These are phyloP conservation scores for Colletotrichum musae DNA, from an alignment of 2,329 filamentous ascomycete species.

Conservation along the genomic window DNA sequence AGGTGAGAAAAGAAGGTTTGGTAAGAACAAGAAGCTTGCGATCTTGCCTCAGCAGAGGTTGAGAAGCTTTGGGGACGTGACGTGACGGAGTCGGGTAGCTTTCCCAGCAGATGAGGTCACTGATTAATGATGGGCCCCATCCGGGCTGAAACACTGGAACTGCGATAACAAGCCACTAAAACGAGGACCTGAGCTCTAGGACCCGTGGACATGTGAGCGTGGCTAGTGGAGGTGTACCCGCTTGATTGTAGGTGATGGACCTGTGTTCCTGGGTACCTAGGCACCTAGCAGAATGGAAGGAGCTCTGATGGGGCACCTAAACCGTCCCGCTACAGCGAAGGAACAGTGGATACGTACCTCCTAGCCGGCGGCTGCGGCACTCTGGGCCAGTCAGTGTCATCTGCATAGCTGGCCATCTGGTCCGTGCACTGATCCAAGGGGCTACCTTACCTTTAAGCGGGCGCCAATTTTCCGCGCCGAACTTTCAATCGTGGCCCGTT, in stretches of 20 bases:
- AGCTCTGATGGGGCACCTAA: constrained; percentile 29
- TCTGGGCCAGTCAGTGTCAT: too few relatives aligned
- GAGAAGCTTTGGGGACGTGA: constrained; percentile 22
- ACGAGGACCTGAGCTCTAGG: background rate
- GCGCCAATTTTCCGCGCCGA: constrained; percentile 42
- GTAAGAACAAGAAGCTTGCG: constrained; percentile 21
- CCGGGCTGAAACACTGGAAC: constrained; percentile 34
- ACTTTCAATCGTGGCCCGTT: constrained; percentile 42
- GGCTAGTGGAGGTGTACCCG: constrained; percentile 9
- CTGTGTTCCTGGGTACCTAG: too few relatives aligned
- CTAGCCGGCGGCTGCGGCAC: background rate
- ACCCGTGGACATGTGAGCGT: constrained; percentile 30
- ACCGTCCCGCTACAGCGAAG: constrained; percentile 16
- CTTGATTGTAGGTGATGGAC: background rate
- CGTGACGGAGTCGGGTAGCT: constrained; percentile 31
- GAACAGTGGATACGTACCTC: constrained; percentile 12
- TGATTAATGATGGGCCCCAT: constrained; percentile 36
- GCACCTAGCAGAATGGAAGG: background rate
- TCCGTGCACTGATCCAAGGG: constrained; percentile 33
- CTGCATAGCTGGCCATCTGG: constrained; percentile 2
- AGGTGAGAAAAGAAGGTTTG: constrained; percentile 4
- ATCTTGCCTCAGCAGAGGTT: constrained; percentile 25
- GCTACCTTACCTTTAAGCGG: constrained; percentile 34
- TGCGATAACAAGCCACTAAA: constrained; percentile 33
- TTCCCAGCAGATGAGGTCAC: constrained; percentile 39